Base-by-base conservation (phyloP, 2,329 filamentous ascomycete species). In the Thielaviopsis cerberus region DNA sequence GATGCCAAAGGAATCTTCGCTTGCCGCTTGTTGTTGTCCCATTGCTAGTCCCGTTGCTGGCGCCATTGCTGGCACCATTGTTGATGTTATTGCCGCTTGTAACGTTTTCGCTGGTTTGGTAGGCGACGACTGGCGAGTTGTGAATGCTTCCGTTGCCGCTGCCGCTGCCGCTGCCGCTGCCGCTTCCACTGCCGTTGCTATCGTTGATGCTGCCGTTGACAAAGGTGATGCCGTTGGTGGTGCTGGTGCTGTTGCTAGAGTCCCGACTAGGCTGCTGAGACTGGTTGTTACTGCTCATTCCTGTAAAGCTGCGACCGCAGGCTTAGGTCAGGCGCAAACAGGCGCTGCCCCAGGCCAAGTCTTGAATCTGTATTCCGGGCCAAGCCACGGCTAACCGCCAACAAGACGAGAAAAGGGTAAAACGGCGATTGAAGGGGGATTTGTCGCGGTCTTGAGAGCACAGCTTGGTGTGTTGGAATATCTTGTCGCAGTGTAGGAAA, bases 1-100 rank as follows among this genome's bases (percentile, higher is more conserved):
- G 69, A 57, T 77, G 76, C 62, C 77, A 78, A 64, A 80, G 70
- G 62, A 81, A 71, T 52, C 34, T 41, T 3, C 34, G 34, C 34
- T 41, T 41, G 34, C 34, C 15, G n/a, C 34, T 41, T 15, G 30
- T 37, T n/a, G 34, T 41, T 6, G 34, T n/a, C 10, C 34, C 34
- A n/a, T n/a, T 41, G 7, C 10, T 41, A 13, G 27, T 30, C 27
- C n/a, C n/a, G n/a, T n/a, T n/a, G n/a, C n/a, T n/a, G n/a, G n/a
- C n/a, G n/a, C n/a, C n/a, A n/a, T n/a, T n/a, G n/a, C n/a, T n/a
- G n/a, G n/a, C n/a, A n/a, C n/a, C n/a, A n/a, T n/a, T n/a, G n/a
- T n/a, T n/a, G n/a, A 17, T 41, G 6, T 17, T 17, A 41, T 41
- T 41, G 34, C 34, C n/a, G 34, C 15, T 41, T 41, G 34, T 41